phyloP scores from a whole-genome alignment of 106 monocot species.

The Dioscorea alata region DNA sequence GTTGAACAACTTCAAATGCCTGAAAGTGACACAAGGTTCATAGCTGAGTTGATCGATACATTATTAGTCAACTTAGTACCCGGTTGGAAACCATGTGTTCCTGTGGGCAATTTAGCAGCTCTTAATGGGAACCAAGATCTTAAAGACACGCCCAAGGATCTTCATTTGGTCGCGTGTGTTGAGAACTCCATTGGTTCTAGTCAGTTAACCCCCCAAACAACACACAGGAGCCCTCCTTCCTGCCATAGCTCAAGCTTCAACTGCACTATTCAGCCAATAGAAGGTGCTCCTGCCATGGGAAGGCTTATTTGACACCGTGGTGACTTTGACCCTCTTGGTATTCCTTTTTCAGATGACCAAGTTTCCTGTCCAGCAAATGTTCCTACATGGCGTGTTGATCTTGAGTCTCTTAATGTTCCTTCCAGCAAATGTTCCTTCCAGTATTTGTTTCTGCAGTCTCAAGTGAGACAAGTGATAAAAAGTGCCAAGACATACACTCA shows the following conservation, averaged over 20 bases:
- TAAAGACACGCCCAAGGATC: constrained; percentile 2
- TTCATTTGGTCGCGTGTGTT: neutral
- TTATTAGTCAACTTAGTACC: constrained; percentile 39
- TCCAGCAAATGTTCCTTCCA: constrained; percentile 1
- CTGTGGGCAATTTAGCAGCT: constrained; percentile 1
- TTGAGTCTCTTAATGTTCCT: constrained; percentile 1
- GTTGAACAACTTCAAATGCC: constrained; percentile 36
- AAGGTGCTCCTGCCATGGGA: neutral
- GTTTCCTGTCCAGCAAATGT: neutral
- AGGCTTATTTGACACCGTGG: neutral
- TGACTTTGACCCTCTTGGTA: neutral
- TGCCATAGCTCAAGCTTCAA: neutral
- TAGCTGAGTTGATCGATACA: constrained; percentile 48
- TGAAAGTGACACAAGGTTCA: constrained; percentile 16
- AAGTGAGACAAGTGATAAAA: neutral
- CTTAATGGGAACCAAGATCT: neutral
- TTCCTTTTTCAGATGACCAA: neutral
- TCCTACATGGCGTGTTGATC: neutral
- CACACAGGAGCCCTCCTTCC: no score
- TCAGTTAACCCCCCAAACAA: neutral
- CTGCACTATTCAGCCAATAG: constrained; percentile 1
- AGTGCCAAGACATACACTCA: neutral
- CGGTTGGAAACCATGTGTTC: constrained; percentile 32
- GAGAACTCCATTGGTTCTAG: constrained; percentile 6
- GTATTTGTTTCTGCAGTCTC: neutral